These are phyloP conservation scores for Amauroascus verrucosus DNA, from an alignment of 2,329 filamentous ascomycete species.

Conservation along the genomic window DNA sequence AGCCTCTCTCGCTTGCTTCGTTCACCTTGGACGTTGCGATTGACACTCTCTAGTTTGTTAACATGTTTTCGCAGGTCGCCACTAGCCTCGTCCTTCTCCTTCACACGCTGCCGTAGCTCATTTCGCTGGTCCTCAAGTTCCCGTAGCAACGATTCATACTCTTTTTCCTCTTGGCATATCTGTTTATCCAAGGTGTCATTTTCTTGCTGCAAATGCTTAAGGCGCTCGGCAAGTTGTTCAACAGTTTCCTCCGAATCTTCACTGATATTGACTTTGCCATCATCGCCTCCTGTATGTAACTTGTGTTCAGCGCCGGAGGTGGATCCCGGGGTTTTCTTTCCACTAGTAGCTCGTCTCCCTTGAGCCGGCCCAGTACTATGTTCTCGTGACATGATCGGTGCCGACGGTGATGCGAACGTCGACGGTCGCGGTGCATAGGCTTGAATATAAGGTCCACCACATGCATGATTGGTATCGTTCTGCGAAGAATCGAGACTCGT, in stretches of 20 bases:
- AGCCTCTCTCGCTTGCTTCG: constrained; percentile 63
- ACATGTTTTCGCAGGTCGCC: constrained; percentile 74
- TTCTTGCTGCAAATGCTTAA: constrained; percentile 71
- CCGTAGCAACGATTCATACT: constrained; percentile 54
- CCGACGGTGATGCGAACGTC: constrained; percentile 51
- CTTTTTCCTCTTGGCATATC: constrained; percentile 57
- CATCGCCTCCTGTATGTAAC: constrained; percentile 33
- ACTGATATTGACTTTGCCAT: constrained; percentile 28
- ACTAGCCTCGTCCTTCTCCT: constrained; percentile 84
- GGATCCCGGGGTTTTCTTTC: constrained; percentile 60
- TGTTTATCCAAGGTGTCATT: constrained; percentile 67
- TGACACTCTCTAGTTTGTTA: constrained; percentile 67
- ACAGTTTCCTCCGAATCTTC: constrained; percentile 57
- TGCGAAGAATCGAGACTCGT: constrained; percentile 48
- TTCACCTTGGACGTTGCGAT: constrained; percentile 68
- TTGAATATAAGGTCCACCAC: constrained; percentile 37
- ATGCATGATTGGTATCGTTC: constrained; percentile 27
- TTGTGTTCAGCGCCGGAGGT: constrained; percentile 42
- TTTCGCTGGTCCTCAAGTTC: constrained; percentile 69
- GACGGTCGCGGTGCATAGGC: constrained; percentile 44
- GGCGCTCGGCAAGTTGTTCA: constrained; percentile 67
- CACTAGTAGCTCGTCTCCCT: constrained; percentile 57
- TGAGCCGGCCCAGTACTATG: constrained; percentile 46
- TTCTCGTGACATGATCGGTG: constrained; percentile 56
- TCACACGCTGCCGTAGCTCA: constrained; percentile 63